Conservation (phyloP, 306 rosid genomes). For the Ammopiptanthus mongolicus region DNA sequence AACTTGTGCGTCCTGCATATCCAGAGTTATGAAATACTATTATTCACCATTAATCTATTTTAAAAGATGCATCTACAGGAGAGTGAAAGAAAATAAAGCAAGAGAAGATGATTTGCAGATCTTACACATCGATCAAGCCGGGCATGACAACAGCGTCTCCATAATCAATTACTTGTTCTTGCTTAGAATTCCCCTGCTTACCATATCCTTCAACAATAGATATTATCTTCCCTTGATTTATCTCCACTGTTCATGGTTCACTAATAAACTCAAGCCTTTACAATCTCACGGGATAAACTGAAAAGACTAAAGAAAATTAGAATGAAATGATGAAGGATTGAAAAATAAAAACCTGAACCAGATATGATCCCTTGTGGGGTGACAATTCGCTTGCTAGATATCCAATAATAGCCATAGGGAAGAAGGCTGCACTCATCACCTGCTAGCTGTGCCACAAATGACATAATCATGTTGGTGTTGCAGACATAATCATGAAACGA, state of each 20-base stretch:
- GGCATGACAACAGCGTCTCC: conserved; percentile 90
- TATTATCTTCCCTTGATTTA: conserved; percentile 63
- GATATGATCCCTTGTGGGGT: conserved; percentile 78
- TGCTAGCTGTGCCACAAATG: conserved; percentile 17
- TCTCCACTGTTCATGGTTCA: conserved; percentile 60
- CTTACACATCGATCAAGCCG: conserved; percentile 93
- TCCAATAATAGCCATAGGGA: conserved; percentile 67
- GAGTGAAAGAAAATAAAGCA: not conserved
- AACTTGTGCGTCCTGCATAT: no score
- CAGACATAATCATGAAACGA: not conserved
- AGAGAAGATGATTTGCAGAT: not conserved
- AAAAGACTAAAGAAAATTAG: not conserved
- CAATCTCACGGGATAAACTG: not conserved
- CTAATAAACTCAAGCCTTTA: not conserved
- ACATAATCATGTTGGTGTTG: not conserved
- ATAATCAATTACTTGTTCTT: conserved; percentile 52
- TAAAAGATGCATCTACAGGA: not conserved
- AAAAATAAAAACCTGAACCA: conserved; percentile 61
- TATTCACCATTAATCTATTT: no score
- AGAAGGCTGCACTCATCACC: conserved; percentile 58
- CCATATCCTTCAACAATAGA: conserved; percentile 59
- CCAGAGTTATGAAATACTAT: no score
- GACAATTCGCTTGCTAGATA: conserved; percentile 80
- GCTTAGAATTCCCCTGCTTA: conserved; percentile 32
- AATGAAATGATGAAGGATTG: not conserved